phyloP scores from a whole-genome alignment of 148 eudicot genomes.

The Arctostaphylos glauca region DNA sequence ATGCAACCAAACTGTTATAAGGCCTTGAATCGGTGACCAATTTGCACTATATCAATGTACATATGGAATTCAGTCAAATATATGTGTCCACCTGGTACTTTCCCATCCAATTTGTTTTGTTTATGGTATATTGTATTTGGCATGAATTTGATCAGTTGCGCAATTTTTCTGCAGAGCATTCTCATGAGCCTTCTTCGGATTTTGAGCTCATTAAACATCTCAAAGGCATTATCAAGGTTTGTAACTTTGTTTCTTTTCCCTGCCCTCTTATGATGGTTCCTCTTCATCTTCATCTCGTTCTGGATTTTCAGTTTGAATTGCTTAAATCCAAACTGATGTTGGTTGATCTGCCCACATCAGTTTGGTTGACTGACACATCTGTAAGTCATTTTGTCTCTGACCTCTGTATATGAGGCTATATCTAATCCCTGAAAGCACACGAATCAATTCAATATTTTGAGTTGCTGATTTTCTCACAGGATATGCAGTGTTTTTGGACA shows the following conservation, averaged over 20 bases:
- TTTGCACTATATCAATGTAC: no score
- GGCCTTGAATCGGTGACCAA: no score
- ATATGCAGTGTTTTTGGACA: conserved; percentile 16
- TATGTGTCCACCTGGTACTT: no score
- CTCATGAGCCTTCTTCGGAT: conserved; percentile 64
- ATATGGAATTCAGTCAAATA: no score
- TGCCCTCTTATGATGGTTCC: neutral
- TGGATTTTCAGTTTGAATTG: neutral
- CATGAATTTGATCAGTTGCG: neutral
- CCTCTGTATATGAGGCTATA: no score
- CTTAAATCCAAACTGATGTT: no score
- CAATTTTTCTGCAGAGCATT: conserved; percentile 55
- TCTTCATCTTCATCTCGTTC: neutral
- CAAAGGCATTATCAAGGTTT: conserved; percentile 81
- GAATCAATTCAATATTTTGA: neutral
- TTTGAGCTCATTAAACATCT: conserved; percentile 90
- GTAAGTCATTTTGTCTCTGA: no score
- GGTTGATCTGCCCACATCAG: no score
- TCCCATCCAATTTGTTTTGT: no score
- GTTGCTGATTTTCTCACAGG: neutral
- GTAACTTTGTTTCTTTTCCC: neutral
- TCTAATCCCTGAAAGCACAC: neutral
- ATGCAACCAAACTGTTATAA: no score
- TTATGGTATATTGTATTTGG: neutral
- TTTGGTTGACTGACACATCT: no score